phyloP scores from a whole-genome alignment of 139 green algal species.

The Chlorella vulgaris region DNA sequence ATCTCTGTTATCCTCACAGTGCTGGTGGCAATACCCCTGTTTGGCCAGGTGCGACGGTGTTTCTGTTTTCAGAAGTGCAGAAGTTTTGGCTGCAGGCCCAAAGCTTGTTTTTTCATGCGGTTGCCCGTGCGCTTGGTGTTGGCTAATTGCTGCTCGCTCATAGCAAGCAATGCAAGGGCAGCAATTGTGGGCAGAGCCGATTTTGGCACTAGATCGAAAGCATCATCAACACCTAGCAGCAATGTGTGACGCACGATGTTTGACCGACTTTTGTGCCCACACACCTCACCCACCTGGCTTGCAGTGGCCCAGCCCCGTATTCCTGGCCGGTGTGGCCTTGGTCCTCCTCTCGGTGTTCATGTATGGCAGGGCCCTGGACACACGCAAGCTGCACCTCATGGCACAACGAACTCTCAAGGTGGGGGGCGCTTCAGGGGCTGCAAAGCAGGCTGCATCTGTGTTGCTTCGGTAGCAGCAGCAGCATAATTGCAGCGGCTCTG shows the following conservation, averaged over 20 bases:
- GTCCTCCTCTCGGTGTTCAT: conserved; percentile 63
- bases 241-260: too few relatives aligned
- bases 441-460: not conserved
- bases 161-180: too few relatives aligned
- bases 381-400: not conserved
- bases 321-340: conserved; percentile 51
- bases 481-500: not conserved
- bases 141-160: too few relatives aligned
- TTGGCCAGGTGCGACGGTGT: conserved; percentile 31
- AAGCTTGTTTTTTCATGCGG: not conserved
- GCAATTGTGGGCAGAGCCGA: too few relatives aligned
- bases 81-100: not conserved
- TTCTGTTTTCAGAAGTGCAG: not conserved
- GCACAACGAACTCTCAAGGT: conserved; percentile 2
- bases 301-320: conserved; percentile 60
- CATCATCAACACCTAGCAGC: too few relatives aligned
- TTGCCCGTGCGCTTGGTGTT: not conserved
- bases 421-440: not conserved
- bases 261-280: not conserved
- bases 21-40: conserved; percentile 61
- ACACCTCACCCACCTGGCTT: not conserved
- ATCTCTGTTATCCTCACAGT: conserved; percentile 68
- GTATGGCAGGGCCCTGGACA: conserved; percentile 39
- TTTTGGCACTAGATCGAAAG: too few relatives aligned
- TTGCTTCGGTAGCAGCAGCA: not conserved